Percentiles rank a stretch among this genome's conserved stretches.
phyloP scores from a whole-genome alignment of 1,284 basidiomycete species.

The Rhodofomes roseus region DNA sequence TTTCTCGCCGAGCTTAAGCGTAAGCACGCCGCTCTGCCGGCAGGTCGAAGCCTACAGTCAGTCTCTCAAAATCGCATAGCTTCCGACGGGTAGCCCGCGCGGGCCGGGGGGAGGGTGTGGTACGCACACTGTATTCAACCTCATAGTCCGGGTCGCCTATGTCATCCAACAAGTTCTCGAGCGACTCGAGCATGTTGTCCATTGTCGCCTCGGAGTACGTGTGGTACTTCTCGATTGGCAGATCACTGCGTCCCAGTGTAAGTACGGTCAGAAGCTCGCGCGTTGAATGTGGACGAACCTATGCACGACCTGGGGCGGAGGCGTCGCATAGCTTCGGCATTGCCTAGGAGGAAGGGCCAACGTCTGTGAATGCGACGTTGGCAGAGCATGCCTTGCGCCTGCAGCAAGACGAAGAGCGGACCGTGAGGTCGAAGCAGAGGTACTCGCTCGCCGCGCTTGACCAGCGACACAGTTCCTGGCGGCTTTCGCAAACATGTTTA shows the following conservation, averaged over 20 bases:
- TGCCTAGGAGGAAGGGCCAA: background rate
- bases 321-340: slow-evolving; percentile 25
- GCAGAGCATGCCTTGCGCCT: background rate
- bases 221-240: slow-evolving; percentile 76
- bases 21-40: slow-evolving; percentile 83
- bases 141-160: slow-evolving; percentile 63
- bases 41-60: background rate
- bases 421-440: background rate
- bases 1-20: slow-evolving; percentile 74
- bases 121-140: slow-evolving; percentile 90
- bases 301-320: slow-evolving; percentile 28
- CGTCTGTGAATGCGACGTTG: too few species aligned
- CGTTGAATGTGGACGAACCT: slow-evolving; percentile 14
- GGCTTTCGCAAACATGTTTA: background rate
- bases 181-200: slow-evolving; percentile 74
- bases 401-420: background rate
- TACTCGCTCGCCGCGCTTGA: background rate
- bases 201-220: slow-evolving; percentile 77
- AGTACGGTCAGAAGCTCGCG: slow-evolving; percentile 7
- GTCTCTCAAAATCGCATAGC: slow-evolving; percentile 12
- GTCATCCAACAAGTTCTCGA: slow-evolving; percentile 78
- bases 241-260: slow-evolving; percentile 24
- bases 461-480: background rate
- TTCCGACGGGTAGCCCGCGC: background rate
- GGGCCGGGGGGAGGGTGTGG: background rate